These are phyloP conservation scores for Coniophora puteana DNA, from an alignment of 1,284 basidiomycete species.

Conservation along the genomic window DNA sequence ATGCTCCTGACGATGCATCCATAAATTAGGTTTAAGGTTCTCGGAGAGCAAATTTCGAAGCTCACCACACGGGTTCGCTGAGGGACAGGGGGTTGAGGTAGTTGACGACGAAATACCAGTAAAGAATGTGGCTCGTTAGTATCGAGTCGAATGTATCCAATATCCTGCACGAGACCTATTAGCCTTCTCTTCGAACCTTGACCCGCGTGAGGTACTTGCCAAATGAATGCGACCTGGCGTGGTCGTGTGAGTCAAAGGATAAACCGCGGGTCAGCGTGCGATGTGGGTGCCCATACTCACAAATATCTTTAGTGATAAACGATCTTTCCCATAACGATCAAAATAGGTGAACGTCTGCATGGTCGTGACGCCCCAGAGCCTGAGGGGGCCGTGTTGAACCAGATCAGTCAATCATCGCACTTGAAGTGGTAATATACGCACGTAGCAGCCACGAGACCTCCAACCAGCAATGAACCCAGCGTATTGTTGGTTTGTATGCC, in stretches of 20 bases:
- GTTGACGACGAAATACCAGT: conserved; percentile 50
- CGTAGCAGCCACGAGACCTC: conserved; percentile 42
- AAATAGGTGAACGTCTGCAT: conserved; percentile 53
- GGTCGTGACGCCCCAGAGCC: conserved; percentile 56
- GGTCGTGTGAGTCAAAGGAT: conserved; percentile 1
- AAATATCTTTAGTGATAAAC: conserved; percentile 31
- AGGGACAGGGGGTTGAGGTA: conserved; percentile 42
- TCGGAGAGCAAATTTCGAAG: conserved; percentile 2
- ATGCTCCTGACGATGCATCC: conserved; percentile 41
- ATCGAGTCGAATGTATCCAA: conserved; percentile 50
- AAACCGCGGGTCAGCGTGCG: not conserved
- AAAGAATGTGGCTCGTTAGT: conserved; percentile 47
- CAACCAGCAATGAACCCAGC: conserved; percentile 45
- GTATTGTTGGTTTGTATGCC: conserved; percentile 32
- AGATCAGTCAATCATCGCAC: not conserved
- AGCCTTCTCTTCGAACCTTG: not conserved
- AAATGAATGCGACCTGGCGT: conserved; percentile 38
- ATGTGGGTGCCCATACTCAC: conserved; percentile 25
- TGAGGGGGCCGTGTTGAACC: conserved; percentile 18
- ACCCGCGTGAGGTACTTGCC: conserved; percentile 24
- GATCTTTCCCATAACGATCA: conserved; percentile 36
- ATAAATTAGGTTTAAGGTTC: not conserved
- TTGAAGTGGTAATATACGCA: conserved; percentile 31
- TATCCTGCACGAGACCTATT: conserved; percentile 28
- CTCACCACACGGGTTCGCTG: conserved; percentile 43